A percentile compares a stretch with the other conserved stretches of the same genome.
Evolutionary conservation across 257 asterid genomes (phyloP).

Genomic region (Leonotis leonurus): DNA sequence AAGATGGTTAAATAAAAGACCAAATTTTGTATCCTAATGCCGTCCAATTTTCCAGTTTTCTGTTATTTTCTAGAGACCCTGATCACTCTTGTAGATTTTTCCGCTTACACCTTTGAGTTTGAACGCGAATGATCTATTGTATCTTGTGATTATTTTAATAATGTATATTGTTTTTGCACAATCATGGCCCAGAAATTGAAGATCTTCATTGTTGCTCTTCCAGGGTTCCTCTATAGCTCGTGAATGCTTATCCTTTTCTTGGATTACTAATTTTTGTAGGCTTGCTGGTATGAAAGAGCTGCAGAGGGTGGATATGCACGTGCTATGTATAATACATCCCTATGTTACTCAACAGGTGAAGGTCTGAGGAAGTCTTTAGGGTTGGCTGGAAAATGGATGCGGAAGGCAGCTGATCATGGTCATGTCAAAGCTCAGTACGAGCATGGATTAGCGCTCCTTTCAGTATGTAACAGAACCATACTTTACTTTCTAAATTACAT

Average conservation of each 20-base stretch:
- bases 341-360: constrained; percentile 63
- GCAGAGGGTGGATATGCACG: constrained; percentile 81
- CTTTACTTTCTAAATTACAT: background rate
- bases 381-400: constrained; percentile 74
- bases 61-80: background rate
- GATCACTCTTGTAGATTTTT: background rate
- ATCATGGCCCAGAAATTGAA: background rate
- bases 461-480: constrained; percentile 31
- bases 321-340: constrained; percentile 77
- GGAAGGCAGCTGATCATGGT: constrained; percentile 73
- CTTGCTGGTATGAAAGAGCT: constrained; percentile 62
- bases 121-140: background rate
- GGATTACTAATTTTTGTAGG: constrained; percentile 33
- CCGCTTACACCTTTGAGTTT: background rate
- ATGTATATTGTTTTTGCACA: background rate
- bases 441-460: constrained; percentile 58
- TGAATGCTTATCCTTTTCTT: background rate
- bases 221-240: background rate
- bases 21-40: background rate
- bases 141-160: background rate
- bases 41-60: background rate
- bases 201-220: background rate
- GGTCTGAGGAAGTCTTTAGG: constrained; percentile 44
- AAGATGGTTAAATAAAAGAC: background rate
- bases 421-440: constrained; percentile 77